Evolutionary conservation across 768 basidiomycete genomes (phyloP), one percentile per base, ranked within the genome.

Genomic region (Tricholomella constricta): DNA sequence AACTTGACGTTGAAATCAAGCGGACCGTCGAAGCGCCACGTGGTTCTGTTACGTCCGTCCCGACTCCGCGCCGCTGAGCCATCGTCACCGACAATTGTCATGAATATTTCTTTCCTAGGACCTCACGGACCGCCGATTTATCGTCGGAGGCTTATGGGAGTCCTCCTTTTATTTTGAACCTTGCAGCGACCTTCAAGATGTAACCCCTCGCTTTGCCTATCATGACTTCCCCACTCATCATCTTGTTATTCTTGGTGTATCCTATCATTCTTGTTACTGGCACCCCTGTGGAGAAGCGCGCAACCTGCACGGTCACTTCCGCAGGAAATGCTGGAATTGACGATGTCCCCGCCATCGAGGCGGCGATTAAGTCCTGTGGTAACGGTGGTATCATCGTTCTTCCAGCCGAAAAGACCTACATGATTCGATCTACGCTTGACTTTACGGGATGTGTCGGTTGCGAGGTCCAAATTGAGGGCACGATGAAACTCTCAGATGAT

Each of bases 311-410:
- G 0, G 64, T 65, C 1, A 49, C 59, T 2, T 66, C 64, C 11
- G 65, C 64, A 1, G 58, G 57, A 2, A 52, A 61, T 40, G 55
- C 65, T 8, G 61, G 60, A 9, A 52, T 50, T 9, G 69, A 70
- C 40, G 69, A 70, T 44, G 66, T 69, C 11, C 68, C 65, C 22
- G 64, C 69, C 45, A 69, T 69, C 17, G 51, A 60, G 41, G 62
- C 62, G 7, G 67, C 67, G 25, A 61, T 70, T 43, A 56, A 66
- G 46, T 60, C 65, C 27, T 70, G 68, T 36, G 69, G 69, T 1
- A 66, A 66, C 27, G 66, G 65, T 9, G 68, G 69, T 6, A 63
- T 65, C 29, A 69, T 69, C 20, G 61, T 68, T 27, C 62, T 70
- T 32, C 63, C 68, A 20, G 66, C 63, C 14, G 64, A 66, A 6